Evolutionary conservation across 345 rosid species (phyloP), one percentile per base, ranked within the genome.

Genomic region (Microthlaspi erraticum): DNA sequence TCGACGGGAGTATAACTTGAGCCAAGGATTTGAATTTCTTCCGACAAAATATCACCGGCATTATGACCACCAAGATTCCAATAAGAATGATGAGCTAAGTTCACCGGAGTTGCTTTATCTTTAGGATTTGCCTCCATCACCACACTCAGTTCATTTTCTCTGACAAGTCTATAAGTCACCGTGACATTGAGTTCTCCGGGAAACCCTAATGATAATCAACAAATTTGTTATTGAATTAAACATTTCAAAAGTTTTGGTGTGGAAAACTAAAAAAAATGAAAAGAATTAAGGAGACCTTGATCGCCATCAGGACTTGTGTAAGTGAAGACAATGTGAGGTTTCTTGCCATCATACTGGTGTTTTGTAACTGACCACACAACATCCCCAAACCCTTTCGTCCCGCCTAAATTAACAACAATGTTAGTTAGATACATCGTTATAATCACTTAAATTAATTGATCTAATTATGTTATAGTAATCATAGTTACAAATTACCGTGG

Each of bases 61-160:
- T 76, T 71, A 68, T 91, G 97, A 32, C 96, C 96, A 34, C 90
- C 95, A 10, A 93, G 87, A 81, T 93, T 93, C 94, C 94, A 93
- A 61, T 87, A 93, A 13, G 86, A 75, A 51, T 94, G 99, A 49
- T 87, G 90, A 45, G 91, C 97, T 34, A 94, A 83, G 67, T 87
- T 91, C 36, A 91, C 90, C 0, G 97, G 96, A 10, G 97, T 94
- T 12, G 93, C 79, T 81, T 84, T 89, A 76, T 81, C 82, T 26
- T 81, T 64, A 18, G 96, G 86, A 66, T 79, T 86, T 54, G 86
- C 99, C 65, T 82, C 83, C 99, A 94, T 91, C 55, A 33, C 75
- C 39, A 94, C 83, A 45, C 78, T 68, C 71, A 91, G 17, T 39
- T 60, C 56, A 71, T 79, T 77, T 11, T 81, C 57, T 19, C 74